These are phyloP conservation scores for Fragaria nilgerrensis DNA, from an alignment of 306 rosid genomes.

Conservation along the genomic window DNA sequence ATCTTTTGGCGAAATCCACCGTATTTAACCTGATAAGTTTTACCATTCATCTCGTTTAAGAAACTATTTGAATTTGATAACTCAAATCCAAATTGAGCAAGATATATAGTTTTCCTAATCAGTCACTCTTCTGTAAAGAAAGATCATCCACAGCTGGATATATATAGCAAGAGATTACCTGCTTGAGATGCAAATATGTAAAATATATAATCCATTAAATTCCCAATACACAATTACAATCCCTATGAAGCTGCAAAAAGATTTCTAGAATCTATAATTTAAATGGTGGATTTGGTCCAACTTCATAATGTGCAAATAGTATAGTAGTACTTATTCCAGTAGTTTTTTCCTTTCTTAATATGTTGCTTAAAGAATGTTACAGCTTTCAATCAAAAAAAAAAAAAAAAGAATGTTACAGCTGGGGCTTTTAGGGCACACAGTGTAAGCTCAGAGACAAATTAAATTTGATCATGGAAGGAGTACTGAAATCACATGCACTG, in stretches of 20 bases:
- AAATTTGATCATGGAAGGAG: constrained; percentile 45
- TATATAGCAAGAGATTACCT: neutral
- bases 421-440: constrained; percentile 37
- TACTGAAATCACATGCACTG: constrained; percentile 52
- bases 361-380: constrained; percentile 40
- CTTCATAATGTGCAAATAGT: constrained; percentile 3
- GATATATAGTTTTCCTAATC: neutral
- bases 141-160: constrained; percentile 11
- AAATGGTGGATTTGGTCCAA: constrained; percentile 25
- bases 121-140: neutral
- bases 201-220: neutral
- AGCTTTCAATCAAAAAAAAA: too few species aligned
- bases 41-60: constrained; percentile 24
- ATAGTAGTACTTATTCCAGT: neutral
- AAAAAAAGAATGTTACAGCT: constrained; percentile 55
- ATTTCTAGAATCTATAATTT: constrained; percentile 24
- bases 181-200: constrained; percentile 14
- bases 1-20: constrained; percentile 9
- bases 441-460: constrained; percentile 31
- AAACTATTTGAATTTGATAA: constrained; percentile 19
- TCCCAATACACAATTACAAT: constrained; percentile 22
- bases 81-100: neutral
- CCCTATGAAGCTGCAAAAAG: constrained; percentile 28
- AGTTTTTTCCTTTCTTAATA: constrained; percentile 31
- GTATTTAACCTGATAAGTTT: constrained; percentile 12